Evolutionary conservation across 1,284 basidiomycete species (phyloP).

Genomic region (Ustilago vetiveriae): DNA sequence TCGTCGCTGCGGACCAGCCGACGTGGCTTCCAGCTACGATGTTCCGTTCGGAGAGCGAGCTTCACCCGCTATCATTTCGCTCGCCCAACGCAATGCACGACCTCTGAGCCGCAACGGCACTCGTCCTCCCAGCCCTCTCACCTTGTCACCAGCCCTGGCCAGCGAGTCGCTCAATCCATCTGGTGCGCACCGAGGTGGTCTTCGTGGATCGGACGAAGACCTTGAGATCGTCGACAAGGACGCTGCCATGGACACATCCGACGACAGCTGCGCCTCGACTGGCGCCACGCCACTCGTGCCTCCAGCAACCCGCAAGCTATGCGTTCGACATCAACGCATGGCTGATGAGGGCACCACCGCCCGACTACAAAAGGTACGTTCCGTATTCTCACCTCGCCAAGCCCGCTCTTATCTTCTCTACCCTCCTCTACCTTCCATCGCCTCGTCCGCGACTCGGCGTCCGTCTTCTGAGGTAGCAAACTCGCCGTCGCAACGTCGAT

Average conservation of each 20-base stretch:
- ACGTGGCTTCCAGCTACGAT: slow-evolving; percentile 25
- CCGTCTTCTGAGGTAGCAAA: too few species aligned
- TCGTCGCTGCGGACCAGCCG: slow-evolving; percentile 32
- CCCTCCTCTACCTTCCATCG: too few species aligned
- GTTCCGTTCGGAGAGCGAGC: slow-evolving; percentile 46
- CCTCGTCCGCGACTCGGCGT: too few species aligned
- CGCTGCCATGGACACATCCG: slow-evolving; percentile 13
- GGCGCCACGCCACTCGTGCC: slow-evolving; percentile 43
- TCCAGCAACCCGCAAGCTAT: slow-evolving; percentile 73
- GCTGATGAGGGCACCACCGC: slow-evolving; percentile 93
- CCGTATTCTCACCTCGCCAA: not conserved
- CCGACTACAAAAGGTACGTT: slow-evolving; percentile 86
- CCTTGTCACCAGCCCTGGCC: slow-evolving; percentile 19
- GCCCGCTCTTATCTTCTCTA: not conserved
- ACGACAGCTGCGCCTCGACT: slow-evolving; percentile 13
- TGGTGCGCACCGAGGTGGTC: slow-evolving; percentile 45
- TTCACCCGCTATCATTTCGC: slow-evolving; percentile 44
- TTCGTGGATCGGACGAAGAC: slow-evolving; percentile 45
- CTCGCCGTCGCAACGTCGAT: slow-evolving; percentile 7
- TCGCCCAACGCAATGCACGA: slow-evolving; percentile 30
- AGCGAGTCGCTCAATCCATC: slow-evolving; percentile 29
- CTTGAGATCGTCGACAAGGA: slow-evolving; percentile 27
- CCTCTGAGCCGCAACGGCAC: slow-evolving; percentile 27
- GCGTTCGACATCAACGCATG: slow-evolving; percentile 93
- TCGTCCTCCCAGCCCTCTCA: slow-evolving; percentile 23